A percentile compares a stretch with the other conserved stretches of the same genome.
Evolutionary conservation across 345 rosid genomes (phyloP).

Genomic region (Triadica sebifera): DNA sequence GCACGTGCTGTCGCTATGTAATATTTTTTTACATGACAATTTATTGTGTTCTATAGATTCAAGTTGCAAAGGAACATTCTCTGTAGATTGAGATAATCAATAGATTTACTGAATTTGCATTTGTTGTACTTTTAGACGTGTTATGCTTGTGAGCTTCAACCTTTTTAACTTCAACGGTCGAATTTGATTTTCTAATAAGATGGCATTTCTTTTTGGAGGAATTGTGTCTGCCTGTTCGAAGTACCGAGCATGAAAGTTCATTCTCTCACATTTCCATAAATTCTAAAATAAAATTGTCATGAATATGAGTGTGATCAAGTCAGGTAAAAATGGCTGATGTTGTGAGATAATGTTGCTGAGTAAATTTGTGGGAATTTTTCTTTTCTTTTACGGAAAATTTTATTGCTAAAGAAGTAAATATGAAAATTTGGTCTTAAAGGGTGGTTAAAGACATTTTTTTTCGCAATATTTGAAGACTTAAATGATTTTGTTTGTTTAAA

Average conservation of each 20-base stretch:
- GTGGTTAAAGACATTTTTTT: too few species aligned
- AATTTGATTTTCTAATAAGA: constrained; percentile 5
- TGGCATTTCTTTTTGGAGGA: not conserved
- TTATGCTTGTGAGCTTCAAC: not conserved
- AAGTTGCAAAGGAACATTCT: constrained; percentile 1
- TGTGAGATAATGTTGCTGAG: too few species aligned
- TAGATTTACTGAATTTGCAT: constrained; percentile 16
- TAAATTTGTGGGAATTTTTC: too few species aligned
- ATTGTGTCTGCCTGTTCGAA: too few species aligned
- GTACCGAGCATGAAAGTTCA: not conserved
- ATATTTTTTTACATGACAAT: constrained; percentile 20
- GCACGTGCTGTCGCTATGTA: constrained; percentile 66
- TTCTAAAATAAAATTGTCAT: not conserved
- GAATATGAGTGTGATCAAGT: too few species aligned
- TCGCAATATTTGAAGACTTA: too few species aligned
- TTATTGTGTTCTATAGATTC: constrained; percentile 15
- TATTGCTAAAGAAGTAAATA: too few species aligned
- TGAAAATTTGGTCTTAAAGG: too few species aligned
- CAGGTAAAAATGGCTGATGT: too few species aligned
- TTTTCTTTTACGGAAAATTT: too few species aligned
- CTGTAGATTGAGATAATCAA: constrained; percentile 18
- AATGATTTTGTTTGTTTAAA: too few species aligned
- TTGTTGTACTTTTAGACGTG: constrained; percentile 7
- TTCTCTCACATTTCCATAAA: not conserved
- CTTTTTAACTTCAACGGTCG: not conserved